These are phyloP conservation scores for Stylonectria norvegica DNA, from an alignment of 2,329 filamentous ascomycete genomes.

Conservation along the genomic window DNA sequence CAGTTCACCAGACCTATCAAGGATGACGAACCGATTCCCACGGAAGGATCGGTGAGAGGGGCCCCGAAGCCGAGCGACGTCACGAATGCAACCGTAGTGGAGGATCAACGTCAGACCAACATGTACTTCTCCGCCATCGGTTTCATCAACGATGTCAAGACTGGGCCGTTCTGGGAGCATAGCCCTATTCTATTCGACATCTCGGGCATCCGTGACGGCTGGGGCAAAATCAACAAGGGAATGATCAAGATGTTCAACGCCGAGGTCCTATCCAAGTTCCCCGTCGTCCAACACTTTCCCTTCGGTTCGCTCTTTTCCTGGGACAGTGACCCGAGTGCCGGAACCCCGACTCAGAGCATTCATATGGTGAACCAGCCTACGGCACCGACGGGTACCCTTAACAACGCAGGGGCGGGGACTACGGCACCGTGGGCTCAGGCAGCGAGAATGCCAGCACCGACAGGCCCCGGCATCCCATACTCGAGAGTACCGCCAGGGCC, in stretches of 20 bases:
- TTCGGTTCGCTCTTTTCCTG: constrained; percentile 80
- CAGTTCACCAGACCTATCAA: constrained; percentile 77
- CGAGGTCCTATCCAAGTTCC: constrained; percentile 94
- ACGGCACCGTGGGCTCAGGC: constrained; percentile 45
- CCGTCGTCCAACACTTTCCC: constrained; percentile 94
- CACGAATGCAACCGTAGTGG: constrained; percentile 60
- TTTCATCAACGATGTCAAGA: constrained; percentile 97
- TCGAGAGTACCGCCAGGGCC: constrained; percentile 34
- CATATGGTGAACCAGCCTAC: constrained; percentile 57
- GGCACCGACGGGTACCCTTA: constrained; percentile 17
- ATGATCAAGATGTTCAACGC: constrained; percentile 99
- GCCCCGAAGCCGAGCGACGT: constrained; percentile 72
- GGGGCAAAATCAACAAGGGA: constrained; percentile 98
- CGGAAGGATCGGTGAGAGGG: constrained; percentile 71
- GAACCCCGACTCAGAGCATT: constrained; percentile 44
- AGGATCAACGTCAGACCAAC: constrained; percentile 62
- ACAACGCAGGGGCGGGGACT: constrained; percentile 32
- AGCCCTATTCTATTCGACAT: constrained; percentile 94
- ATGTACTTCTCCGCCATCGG: constrained; percentile 95
- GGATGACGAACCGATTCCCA: constrained; percentile 59
- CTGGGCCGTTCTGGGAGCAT: constrained; percentile 94
- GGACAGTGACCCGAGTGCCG: constrained; percentile 63
- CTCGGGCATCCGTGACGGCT: constrained; percentile 85
- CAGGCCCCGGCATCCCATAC: constrained; percentile 38
- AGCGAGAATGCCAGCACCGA: constrained; percentile 36